These are phyloP conservation scores for Eucalyptus erythrocorys DNA, from an alignment of 345 rosid genomes.

Conservation along the genomic window DNA sequence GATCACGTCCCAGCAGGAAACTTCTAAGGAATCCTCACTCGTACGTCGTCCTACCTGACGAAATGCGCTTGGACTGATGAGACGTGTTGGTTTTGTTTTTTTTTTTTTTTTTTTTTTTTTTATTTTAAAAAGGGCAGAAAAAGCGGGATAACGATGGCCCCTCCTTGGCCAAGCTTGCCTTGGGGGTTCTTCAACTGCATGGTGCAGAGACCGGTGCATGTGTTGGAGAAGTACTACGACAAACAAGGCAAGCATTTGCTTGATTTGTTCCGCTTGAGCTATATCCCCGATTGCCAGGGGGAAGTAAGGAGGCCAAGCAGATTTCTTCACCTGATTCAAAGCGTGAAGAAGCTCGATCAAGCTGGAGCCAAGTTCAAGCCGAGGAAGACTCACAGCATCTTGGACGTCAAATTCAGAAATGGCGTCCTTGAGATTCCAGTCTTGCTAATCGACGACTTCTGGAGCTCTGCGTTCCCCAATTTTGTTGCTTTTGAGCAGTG, in stretches of 20 bases:
- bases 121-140: not conserved
- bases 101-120: too few species aligned
- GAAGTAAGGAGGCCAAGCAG: not conserved
- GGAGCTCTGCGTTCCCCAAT: conserved; percentile 26
- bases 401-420: conserved; percentile 24
- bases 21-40: not conserved
- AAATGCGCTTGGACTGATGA: not conserved
- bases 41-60: not conserved
- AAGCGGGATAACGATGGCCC: not conserved
- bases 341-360: conserved; percentile 44
- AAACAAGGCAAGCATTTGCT: conserved; percentile 45
- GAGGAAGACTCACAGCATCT: conserved; percentile 18
- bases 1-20: not conserved
- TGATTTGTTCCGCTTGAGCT: conserved; percentile 44
- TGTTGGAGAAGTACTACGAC: conserved; percentile 7
- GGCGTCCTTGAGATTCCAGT: conserved; percentile 40
- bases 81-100: not conserved
- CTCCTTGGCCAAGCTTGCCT: conserved; percentile 29
- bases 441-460: conserved; percentile 24
- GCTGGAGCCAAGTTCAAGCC: conserved; percentile 35
- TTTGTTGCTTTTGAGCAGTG: conserved; percentile 46
- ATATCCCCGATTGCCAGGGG: conserved; percentile 8
- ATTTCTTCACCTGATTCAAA: conserved; percentile 32
- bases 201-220: conserved; percentile 19
- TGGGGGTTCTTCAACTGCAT: conserved; percentile 46